Evolutionary conservation across 1,284 basidiomycete genomes (phyloP).

Genomic region (Bjerkandera adusta): DNA sequence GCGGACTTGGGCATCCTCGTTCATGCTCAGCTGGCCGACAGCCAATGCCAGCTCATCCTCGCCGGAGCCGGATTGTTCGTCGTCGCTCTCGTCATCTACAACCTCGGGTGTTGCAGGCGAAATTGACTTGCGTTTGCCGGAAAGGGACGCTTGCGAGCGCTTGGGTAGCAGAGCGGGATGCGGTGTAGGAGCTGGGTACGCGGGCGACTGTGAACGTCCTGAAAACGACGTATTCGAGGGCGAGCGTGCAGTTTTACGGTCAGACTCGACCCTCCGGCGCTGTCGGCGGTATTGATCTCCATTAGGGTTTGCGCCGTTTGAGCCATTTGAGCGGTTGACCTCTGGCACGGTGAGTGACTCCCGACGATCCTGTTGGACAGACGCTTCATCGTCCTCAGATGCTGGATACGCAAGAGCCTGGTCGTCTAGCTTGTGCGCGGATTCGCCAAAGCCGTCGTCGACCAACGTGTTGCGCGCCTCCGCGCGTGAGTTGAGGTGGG

Average conservation of each 20-base stretch:
- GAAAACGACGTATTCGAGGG: conserved; percentile 23
- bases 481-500: conserved; percentile 28
- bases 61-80: conserved; percentile 29
- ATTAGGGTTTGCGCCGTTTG: background rate
- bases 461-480: conserved; percentile 25
- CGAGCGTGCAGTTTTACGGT: conserved; percentile 17
- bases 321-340: too few species aligned
- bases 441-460: conserved; percentile 18
- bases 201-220: conserved; percentile 25
- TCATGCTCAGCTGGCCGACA: conserved; percentile 79
- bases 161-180: conserved; percentile 16
- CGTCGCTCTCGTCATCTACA: conserved; percentile 42
- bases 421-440: conserved; percentile 11
- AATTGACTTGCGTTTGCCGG: conserved; percentile 3
- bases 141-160: conserved; percentile 10
- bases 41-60: conserved; percentile 66
- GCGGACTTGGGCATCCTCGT: conserved; percentile 79
- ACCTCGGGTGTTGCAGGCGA: conserved; percentile 21
- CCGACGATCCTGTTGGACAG: background rate
- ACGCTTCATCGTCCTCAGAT: conserved; percentile 13
- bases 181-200: conserved; percentile 15
- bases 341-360: conserved; percentile 5
- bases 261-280: conserved; percentile 24
- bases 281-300: conserved; percentile 20
- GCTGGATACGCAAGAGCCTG: conserved; percentile 13